These are phyloP conservation scores for Vitellaria paradoxa DNA, from an alignment of 179 eudicot species.

Conservation along the genomic window DNA sequence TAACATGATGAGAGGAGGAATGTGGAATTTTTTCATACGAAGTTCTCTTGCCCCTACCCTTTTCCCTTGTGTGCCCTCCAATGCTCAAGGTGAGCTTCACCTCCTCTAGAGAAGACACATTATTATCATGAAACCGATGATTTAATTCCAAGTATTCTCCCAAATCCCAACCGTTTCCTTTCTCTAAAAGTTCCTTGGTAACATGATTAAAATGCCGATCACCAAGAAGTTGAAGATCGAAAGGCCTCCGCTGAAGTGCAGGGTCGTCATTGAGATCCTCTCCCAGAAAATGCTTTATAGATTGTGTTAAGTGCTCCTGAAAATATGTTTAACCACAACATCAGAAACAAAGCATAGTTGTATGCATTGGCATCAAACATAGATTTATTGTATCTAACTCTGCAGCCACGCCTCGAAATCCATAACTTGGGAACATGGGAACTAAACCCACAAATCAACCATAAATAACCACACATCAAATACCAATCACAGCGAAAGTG, in stretches of 20 bases:
- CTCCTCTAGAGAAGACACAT: conserved; percentile 20
- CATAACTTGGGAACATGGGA: too few relatives aligned
- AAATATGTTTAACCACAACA: conserved; percentile 13
- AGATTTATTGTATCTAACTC: too few relatives aligned
- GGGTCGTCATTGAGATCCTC: conserved; percentile 14
- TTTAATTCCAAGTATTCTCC: conserved; percentile 12
- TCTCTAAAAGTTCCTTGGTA: conserved; percentile 20
- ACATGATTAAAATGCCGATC: conserved; percentile 26
- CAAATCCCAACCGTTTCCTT: conserved; percentile 16
- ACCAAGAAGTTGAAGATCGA: conserved; percentile 45
- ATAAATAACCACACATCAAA: too few relatives aligned
- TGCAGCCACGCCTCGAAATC: too few relatives aligned
- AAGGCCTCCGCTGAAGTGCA: conserved; percentile 25
- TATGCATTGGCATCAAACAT: neutral
- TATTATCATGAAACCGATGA: conserved; percentile 10
- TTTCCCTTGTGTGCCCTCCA: conserved; percentile 22
- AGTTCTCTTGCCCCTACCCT: conserved; percentile 13
- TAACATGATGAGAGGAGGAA: conserved; percentile 21
- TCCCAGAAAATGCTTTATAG: conserved; percentile 9
- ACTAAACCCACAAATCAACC: too few relatives aligned
- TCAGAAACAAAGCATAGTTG: neutral
- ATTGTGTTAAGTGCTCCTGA: conserved; percentile 26
- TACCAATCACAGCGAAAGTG: too few relatives aligned
- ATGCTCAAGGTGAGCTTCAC: conserved; percentile 41
- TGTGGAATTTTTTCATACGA: conserved; percentile 20